A percentile compares a stretch with the other conserved stretches of the same genome.
Evolutionary conservation across 139 green algal genomes (phyloP).

Genomic region (Bryopsis sp.): DNA sequence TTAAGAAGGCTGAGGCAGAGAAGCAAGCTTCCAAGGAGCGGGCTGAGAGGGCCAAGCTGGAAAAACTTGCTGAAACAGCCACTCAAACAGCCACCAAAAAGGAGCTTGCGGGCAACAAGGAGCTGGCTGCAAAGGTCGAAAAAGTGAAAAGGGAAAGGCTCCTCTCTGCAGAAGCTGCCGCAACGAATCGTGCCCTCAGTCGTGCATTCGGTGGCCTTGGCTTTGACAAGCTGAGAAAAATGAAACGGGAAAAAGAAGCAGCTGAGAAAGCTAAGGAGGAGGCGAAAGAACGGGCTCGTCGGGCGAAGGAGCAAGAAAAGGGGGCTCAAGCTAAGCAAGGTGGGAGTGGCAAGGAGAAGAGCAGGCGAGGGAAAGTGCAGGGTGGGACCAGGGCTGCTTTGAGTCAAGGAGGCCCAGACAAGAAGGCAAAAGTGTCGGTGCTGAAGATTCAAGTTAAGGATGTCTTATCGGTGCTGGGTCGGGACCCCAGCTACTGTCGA

Average conservation of each 20-base stretch:
- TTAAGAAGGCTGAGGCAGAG: not conserved
- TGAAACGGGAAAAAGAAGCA: constrained; percentile 5
- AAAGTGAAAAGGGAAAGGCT: constrained; percentile 4
- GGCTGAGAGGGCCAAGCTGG: not conserved
- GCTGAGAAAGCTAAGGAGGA: not conserved
- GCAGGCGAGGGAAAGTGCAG: not conserved
- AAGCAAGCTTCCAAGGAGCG: not conserved
- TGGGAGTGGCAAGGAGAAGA: not conserved
- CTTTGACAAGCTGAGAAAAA: not conserved
- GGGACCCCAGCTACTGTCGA: not conserved
- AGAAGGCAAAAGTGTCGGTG: not conserved
- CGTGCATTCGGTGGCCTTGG: constrained; percentile 4
- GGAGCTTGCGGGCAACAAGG: not conserved
- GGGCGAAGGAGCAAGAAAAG: not conserved
- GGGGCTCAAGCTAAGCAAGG: not conserved
- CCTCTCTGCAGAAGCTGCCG: not conserved
- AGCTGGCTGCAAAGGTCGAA: constrained; percentile 5
- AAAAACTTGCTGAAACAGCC: constrained; percentile 3
- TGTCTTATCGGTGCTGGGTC: not conserved
- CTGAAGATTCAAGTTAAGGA: constrained; percentile 3
- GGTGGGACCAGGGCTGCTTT: not conserved
- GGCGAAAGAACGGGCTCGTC: not conserved
- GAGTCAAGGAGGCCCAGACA: not conserved
- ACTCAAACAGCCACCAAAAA: constrained; percentile 6
- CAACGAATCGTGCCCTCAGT: not conserved